Base-by-base conservation (phyloP, 805 yeast species). In the Zygosaccharomyces rouxii region DNA sequence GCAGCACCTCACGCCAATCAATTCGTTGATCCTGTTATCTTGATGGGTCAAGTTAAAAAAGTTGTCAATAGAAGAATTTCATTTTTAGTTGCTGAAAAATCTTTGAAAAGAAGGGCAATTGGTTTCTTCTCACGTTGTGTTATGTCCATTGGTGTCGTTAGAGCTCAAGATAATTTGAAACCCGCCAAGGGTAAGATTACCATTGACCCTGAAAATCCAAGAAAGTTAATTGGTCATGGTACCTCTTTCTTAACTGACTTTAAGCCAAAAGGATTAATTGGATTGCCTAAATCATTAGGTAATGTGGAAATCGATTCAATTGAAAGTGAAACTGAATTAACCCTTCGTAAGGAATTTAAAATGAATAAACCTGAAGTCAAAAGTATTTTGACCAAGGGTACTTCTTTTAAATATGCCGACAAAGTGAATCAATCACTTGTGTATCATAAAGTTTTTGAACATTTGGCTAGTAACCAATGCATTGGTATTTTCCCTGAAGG, bases 1-100 rank as follows among this genome's bases (percentile, higher is more conserved):
- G 95, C 94, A 9, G 99, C 97, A 2, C 98, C 98, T 1, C 99
- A 92, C 71, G 95, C 96, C n/a, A 88, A 88, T 62, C 96, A 88
- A 59, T 86, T 86, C 53, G 81, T 86, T 30, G 87, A 81, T 55
- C 92, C 94, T 1, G 79, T 90, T 42, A 77, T 94, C 44, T 72
- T 94, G 41, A 83, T 88, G 86, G 83, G 86, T 41, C 92, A 86
- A 62, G 92, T 87, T 22, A 78, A 82, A 57, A 71, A 73, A 44
- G 81, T 80, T 49, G 76, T 85, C 1, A 77, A 81, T 6, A 74
- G 96, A 52, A 71, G 92, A 37, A 78, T 87, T 13, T 79, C 89
- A 18, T 89, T 90, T 63, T 71, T 92, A 53, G 86, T 89, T 53
- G 99, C 99, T 6, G 95, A 84, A 26, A 79, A 77, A 42, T 86